Evolutionary conservation across 805 yeast genomes (phyloP).

Genomic region (Saturnispora galanensis): DNA sequence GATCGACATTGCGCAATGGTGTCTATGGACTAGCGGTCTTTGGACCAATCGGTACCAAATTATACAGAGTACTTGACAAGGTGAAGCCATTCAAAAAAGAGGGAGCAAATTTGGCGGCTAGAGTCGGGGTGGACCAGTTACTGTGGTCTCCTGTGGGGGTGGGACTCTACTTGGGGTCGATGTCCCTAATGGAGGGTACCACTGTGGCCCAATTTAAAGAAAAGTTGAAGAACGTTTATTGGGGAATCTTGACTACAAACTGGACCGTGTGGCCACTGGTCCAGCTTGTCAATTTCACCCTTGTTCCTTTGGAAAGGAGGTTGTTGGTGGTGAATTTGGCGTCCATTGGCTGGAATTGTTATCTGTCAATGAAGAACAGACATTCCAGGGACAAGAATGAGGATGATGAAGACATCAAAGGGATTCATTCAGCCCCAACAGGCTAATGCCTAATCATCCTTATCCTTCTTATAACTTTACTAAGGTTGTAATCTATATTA

Average conservation of each 20-base stretch:
- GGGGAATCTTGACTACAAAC: conserved; percentile 61
- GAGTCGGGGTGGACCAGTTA: conserved; percentile 65
- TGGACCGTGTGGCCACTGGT: conserved; percentile 90
- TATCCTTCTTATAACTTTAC: too few species aligned
- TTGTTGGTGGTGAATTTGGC: conserved; percentile 59
- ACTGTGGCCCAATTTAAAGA: conserved; percentile 29
- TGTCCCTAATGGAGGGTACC: conserved; percentile 58
- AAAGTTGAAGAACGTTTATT: conserved; percentile 43
- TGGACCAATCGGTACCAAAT: conserved; percentile 6
- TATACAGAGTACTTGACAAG: not conserved
- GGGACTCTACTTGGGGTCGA: conserved; percentile 58
- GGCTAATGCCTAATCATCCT: too few species aligned
- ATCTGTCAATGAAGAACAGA: conserved; percentile 49
- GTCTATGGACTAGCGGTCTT: conserved; percentile 2
- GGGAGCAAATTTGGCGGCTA: conserved; percentile 15
- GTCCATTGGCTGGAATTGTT: conserved; percentile 80
- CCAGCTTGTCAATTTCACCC: conserved; percentile 65
- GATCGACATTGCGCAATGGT: conserved; percentile 3
- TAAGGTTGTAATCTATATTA: too few species aligned
- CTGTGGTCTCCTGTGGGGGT: conserved; percentile 71
- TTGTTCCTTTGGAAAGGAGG: conserved; percentile 65
- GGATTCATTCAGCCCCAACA: too few species aligned
- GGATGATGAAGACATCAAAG: too few species aligned
- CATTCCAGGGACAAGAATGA: conserved; percentile 1
- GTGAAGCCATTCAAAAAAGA: conserved; percentile 1